Evolutionary conservation across 2,329 filamentous ascomycete species (phyloP).

Genomic region (Elsinoe australis): DNA sequence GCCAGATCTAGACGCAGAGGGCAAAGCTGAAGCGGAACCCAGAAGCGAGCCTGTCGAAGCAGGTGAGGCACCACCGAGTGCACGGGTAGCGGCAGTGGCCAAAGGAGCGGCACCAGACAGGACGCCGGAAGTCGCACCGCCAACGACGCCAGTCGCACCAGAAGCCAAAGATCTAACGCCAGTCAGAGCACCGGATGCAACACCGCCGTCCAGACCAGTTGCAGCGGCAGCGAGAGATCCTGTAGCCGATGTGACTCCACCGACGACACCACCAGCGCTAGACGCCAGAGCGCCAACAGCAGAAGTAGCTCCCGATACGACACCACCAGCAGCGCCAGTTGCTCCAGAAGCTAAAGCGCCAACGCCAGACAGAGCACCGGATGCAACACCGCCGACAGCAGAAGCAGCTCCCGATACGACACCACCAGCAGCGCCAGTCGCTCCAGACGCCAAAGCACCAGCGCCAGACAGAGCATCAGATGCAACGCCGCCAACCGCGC

Average conservation of each 20-base stretch:
- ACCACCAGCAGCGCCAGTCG: not conserved
- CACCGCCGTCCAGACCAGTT: not conserved
- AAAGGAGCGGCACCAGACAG: not conserved
- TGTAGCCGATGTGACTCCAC: not conserved
- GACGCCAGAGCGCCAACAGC: not conserved
- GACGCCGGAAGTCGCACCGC: not conserved
- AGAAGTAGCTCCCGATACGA: not conserved
- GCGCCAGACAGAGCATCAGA: constrained; percentile 1
- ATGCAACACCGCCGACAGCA: not conserved
- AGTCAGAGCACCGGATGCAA: not conserved
- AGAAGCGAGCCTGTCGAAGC: not conserved
- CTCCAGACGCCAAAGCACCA: not conserved
- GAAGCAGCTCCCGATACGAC: not conserved
- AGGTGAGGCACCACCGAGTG: not conserved
- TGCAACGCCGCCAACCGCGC: not conserved
- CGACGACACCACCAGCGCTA: not conserved
- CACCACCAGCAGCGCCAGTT: not conserved
- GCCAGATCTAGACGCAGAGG: not conserved
- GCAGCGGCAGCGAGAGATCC: not conserved
- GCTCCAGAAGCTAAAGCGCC: not conserved
- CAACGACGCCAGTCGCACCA: not conserved
- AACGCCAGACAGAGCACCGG: not conserved
- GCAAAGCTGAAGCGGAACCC: too few species aligned
- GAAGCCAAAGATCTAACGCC: not conserved
- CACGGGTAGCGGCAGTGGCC: constrained; percentile 4